phyloP scores from a whole-genome alignment of 2,329 filamentous ascomycete genomes.

The Hypoxylon rubiginosum region DNA sequence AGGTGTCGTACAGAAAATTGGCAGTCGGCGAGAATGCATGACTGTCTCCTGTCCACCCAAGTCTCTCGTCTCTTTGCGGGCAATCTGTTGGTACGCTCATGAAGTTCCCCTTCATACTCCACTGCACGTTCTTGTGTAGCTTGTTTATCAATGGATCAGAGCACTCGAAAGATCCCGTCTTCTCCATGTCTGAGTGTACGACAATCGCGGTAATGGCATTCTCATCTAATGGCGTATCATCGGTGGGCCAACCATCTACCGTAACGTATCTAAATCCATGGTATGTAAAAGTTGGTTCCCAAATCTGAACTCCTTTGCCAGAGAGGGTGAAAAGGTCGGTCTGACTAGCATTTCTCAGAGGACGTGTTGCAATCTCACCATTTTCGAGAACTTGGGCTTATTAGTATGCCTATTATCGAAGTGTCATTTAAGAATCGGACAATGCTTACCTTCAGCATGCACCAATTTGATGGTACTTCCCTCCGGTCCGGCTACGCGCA shows the following conservation, averaged over 20 bases:
- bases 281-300: conserved; percentile 63
- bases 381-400: conserved; percentile 59
- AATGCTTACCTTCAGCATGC: conserved; percentile 63
- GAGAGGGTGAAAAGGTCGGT: conserved; percentile 44
- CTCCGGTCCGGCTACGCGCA: conserved; percentile 52
- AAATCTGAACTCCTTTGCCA: conserved; percentile 67
- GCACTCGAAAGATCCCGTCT: conserved; percentile 64
- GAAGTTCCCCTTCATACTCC: conserved; percentile 72
- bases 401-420: conserved; percentile 29
- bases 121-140: conserved; percentile 67
- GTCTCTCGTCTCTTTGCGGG: conserved; percentile 62
- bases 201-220: conserved; percentile 55
- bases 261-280: conserved; percentile 66
- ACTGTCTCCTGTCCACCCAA: conserved; percentile 65
- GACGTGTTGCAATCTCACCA: conserved; percentile 56
- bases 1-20: conserved; percentile 67
- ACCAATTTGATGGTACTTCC: conserved; percentile 59
- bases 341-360: conserved; percentile 45
- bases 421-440: conserved; percentile 65
- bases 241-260: conserved; percentile 56
- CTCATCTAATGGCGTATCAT: conserved; percentile 47
- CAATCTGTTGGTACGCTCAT: conserved; percentile 67
- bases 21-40: conserved; percentile 62
- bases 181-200: conserved; percentile 66
- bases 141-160: conserved; percentile 66